Base-by-base conservation (phyloP, 1,284 basidiomycete species). In the Austroboletus novae-zelandiae region DNA sequence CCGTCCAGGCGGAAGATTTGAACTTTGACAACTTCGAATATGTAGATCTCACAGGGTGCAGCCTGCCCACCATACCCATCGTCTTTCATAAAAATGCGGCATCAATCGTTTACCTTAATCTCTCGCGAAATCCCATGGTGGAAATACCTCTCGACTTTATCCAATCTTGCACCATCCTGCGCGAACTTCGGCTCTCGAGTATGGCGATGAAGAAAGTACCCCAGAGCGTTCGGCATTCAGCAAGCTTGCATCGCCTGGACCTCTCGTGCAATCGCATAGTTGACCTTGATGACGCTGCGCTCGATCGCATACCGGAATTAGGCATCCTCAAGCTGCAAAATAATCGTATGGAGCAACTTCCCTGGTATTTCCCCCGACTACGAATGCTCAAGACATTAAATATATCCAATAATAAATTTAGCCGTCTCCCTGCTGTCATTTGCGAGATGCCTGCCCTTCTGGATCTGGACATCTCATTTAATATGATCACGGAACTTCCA, bases 71-170 rank as follows among this genome's bases (percentile, higher is more conserved):
- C 25, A 90, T 99, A 42, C 97, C 97, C 2, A 88, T 97, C 59
- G 78, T 88, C 55, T 77, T 98, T 5, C 94, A 99, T 68, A 79
- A 84, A 52, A 86, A 94, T 58, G 94, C 95, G 3, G 84, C 91
- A 60, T 83, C 83, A 45, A 94, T 99, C 62, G 77, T 91, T 59
- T 87, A 81, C 45, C 85, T 99, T 52, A 93, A 94, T 60, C 80
- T 99, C 9, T 96, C 94, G 3, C 84, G 90, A 52, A 99, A 99
- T 65, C 94, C 96, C 1, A 94, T 97, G 81, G 83, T 95, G 48
- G 96, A 99, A 67, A 86, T 99, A 34, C 97, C 97, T 0, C 83
- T 93, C 44, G 97, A 99, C 71, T 99, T 99, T 67, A 89, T 98
- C 46, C 92, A 98, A 70, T 84, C 89, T 10, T 98, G 94, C 65